Base-by-base conservation (phyloP, 179 eudicot genomes). In the Actinidia chinensis region DNA sequence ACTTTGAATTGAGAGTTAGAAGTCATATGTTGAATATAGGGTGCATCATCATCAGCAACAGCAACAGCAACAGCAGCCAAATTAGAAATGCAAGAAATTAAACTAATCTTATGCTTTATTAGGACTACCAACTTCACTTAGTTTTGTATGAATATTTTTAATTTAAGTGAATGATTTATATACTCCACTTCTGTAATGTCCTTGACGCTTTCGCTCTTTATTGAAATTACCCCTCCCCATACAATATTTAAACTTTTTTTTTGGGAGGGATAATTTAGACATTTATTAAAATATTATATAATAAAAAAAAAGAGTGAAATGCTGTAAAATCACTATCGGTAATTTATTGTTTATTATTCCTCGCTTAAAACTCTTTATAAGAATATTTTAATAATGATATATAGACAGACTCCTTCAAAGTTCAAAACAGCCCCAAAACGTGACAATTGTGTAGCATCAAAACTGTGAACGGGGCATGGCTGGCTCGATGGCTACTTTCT, bases 401-500 rank as follows among this genome's bases (percentile, higher is more conserved):
- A n/a, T n/a, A 68, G 11, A 59, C 11, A 2, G 74, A 74, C 73
- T 79, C 47, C 17, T 75, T 44, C 71, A 64, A 64, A 64, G 68
- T 64, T 64, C 8, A 13, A 50, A 47, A 74, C 5, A 18, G 60
- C 17, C n/a, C 22, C 1, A 75, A 76, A 80, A 33, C 33, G 43
- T 76, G 76, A 76, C 76, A 76, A 28, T 70, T 69, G 83, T n/a
- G n/a, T 76, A 48, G 6, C 43, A 59, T 48, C 63, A 59, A 80
- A 68, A 56, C 20, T 51, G 43, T 52, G 52, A n/a, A 58, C 56
- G 47, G n/a, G n/a, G 42, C 59, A 68, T 44, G 54, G 76, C 79
- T 46, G 70, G 71, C 79, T 68, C 22, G 40, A 69, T 36, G 56
- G 18, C 13, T 9, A 71, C 65, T 22, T 33, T 20, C 65, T 60